Evolutionary conservation across 2,329 filamentous ascomycete genomes (phyloP), one percentile per base, ranked within the genome.

Genomic region (Cladosporium velox): DNA sequence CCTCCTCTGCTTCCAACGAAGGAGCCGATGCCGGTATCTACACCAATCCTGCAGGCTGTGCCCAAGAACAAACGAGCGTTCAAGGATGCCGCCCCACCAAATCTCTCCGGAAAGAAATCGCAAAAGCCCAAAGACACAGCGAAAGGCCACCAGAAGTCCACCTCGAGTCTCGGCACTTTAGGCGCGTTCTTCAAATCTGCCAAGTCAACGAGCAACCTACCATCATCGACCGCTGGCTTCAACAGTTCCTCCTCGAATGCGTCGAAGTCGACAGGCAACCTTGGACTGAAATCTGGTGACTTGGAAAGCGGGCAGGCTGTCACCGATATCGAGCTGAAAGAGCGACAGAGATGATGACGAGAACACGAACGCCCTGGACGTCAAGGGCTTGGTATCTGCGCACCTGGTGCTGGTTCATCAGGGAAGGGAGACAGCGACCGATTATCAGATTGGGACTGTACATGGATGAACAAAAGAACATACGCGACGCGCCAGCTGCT

Each of bases 11-110:
- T 57, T 11, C 35, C 51, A 30, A 14, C 51, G 7, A 21, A 47
- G 10, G 41, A 47, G 41, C n/a, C 8, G 4, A 21, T 11, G n/a
- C 41, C 41, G n/a, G 3, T 18, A 47, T 47, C 41, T 8, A 21
- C 41, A 18, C 21, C 59, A 24, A 62, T 34, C 6, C 30, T 41
- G 14, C 35, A 44, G 38, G 51, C 61, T 3, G 44, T 52, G n/a
- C 63, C 67, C 18, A 67, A 67, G 62, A 71, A 70, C 63, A 65
- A 71, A 60, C 21, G 35, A 18, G 49, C 61, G 2, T 47, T 57
- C 35, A 64, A 64, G 26, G 61, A 64, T 11, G 64, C 68, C 2
- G 52, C 60, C 12, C 51, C 64, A 10, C 69, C 69, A 18, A 49
- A 34, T 11, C 62, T 70, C 7, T 62, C 68, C 7, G 61, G 65